A percentile compares a stretch with the other conserved stretches of the same genome.
These are phyloP conservation scores for Mycena galopus DNA, from an alignment of 768 basidiomycete species.

Conservation along the genomic window DNA sequence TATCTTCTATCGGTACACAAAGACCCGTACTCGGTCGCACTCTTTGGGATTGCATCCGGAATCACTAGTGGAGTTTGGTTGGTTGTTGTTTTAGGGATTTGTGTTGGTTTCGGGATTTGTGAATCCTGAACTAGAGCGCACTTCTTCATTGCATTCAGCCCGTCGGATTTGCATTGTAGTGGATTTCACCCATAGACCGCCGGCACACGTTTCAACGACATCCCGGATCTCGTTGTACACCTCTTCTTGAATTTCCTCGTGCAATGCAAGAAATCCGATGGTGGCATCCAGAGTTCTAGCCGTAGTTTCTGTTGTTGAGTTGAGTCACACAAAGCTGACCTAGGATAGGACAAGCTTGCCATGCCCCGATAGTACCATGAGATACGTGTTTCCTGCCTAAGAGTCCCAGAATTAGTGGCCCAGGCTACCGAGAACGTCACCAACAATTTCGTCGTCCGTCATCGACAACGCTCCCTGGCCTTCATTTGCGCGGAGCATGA, in stretches of 20 bases:
- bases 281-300: constrained; percentile 49
- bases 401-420: background rate
- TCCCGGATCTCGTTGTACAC: constrained; percentile 43
- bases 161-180: too few relatives aligned
- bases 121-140: too few relatives aligned
- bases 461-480: constrained; percentile 24
- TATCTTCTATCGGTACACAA: too few relatives aligned
- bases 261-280: constrained; percentile 48
- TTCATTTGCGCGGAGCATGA: constrained; percentile 17
- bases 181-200: too few relatives aligned
- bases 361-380: constrained; percentile 53
- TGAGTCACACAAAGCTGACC: background rate
- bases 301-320: constrained; percentile 45
- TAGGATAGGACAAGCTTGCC: background rate
- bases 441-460: constrained; percentile 35
- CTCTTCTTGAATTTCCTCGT: constrained; percentile 52
- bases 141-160: too few relatives aligned
- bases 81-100: too few relatives aligned
- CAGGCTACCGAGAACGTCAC: background rate
- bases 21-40: too few relatives aligned
- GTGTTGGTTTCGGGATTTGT: too few relatives aligned
- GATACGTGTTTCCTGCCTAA: constrained; percentile 50
- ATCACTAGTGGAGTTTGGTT: too few relatives aligned
- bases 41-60: too few relatives aligned
- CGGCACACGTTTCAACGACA: too few relatives aligned